Conservation (phyloP, 768 basidiomycete species). For the Rhodosporidiobolus sp. region DNA sequence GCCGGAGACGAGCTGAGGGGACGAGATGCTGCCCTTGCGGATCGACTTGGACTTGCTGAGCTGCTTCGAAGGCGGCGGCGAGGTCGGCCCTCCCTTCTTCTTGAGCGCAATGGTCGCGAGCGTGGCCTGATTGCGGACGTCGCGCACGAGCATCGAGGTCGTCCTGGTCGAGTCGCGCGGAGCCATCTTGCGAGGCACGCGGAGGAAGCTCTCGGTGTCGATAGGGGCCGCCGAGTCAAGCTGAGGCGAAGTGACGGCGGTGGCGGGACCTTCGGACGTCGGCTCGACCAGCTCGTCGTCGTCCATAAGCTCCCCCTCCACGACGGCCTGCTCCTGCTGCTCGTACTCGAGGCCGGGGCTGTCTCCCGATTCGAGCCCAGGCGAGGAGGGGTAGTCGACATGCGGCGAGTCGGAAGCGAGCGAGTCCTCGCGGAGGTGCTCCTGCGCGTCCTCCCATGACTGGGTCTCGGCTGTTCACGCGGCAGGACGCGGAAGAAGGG, state of each 20-base stretch:
- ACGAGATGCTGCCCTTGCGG: conserved; percentile 33
- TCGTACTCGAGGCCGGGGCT: neutral
- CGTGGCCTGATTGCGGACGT: conserved; percentile 43
- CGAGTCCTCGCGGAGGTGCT: conserved; percentile 3
- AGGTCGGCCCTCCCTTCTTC: conserved; percentile 18
- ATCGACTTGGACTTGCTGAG: conserved; percentile 23
- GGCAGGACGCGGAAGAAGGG: neutral
- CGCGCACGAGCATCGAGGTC: conserved; percentile 43
- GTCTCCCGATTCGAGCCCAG: neutral
- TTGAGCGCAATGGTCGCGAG: conserved; percentile 44
- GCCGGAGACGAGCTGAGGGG: conserved; percentile 33
- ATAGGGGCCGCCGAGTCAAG: conserved; percentile 15
- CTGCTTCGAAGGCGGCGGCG: neutral
- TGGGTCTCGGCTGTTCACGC: conserved; percentile 10
- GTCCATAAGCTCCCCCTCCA: neutral
- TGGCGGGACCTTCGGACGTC: neutral
- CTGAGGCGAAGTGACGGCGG: neutral
- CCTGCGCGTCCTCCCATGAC: conserved; percentile 3
- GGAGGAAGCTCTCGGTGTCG: conserved; percentile 9
- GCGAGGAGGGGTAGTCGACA: neutral
- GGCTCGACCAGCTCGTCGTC: neutral
- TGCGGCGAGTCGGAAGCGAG: neutral
- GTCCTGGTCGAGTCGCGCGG: conserved; percentile 35
- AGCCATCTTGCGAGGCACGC: conserved; percentile 29
- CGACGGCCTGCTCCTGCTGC: neutral